Conservation (phyloP, 768 basidiomycete genomes). For the Naganishia vaughanmartiniae region DNA sequence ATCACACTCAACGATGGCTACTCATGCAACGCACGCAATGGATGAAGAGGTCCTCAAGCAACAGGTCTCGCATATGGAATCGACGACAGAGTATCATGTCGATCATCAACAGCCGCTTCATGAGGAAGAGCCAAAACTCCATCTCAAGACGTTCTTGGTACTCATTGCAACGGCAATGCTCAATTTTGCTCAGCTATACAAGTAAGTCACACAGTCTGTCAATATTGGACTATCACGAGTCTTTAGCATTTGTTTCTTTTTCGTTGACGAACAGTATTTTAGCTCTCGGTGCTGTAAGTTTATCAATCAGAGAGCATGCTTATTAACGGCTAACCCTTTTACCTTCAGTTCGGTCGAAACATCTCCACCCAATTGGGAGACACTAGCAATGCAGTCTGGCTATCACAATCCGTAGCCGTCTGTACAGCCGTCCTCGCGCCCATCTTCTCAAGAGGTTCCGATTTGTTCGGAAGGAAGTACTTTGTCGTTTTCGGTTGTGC, state of each 20-base stretch:
- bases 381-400: conserved; percentile 1
- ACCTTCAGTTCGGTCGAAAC: neutral
- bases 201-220: conserved; percentile 6
- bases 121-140: conserved; percentile 1
- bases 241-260: conserved; percentile 6
- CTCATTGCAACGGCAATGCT: neutral
- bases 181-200: conserved; percentile 15
- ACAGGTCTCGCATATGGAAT: neutral
- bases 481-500: conserved; percentile 10
- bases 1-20: conserved; percentile 18
- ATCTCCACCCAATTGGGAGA: neutral
- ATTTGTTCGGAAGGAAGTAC: conserved; percentile 15
- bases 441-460: conserved; percentile 6
- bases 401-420: conserved; percentile 5
- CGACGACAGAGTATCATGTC: conserved; percentile 25
- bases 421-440: conserved; percentile 17
- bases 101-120: conserved; percentile 22
- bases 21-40: neutral
- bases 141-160: conserved; percentile 17
- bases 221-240: neutral
- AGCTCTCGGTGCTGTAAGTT: conserved; percentile 21
- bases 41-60: neutral
- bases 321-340: neutral
- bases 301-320: neutral
- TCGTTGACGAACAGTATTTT: neutral